Evolutionary conservation across 208 protist species (phyloP).

Genomic region (Leishmania mexicana): DNA sequence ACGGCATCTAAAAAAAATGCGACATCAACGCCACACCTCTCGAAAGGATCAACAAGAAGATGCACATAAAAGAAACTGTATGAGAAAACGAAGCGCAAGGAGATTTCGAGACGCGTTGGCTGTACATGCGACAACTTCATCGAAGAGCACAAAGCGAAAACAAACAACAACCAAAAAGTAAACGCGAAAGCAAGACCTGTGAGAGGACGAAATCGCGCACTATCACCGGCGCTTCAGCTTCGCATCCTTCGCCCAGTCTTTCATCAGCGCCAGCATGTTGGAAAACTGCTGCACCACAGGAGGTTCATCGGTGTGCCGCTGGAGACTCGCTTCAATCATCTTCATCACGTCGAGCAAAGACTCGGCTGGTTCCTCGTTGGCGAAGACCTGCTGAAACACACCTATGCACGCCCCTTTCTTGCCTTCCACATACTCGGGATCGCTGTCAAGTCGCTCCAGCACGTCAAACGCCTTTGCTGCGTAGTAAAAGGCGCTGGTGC

Average conservation of each 20-base stretch:
- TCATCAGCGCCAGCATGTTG: conserved; percentile 89
- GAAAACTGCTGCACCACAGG: conserved; percentile 75
- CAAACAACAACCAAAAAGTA: background rate
- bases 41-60: background rate
- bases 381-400: conserved; percentile 96
- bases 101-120: background rate
- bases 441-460: conserved; percentile 94
- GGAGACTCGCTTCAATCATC: conserved; percentile 91
- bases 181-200: too few relatives aligned
- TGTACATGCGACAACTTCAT: background rate
- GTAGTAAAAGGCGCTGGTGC: conserved; percentile 95
- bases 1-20: background rate
- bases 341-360: conserved; percentile 92
- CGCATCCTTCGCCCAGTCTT: conserved; percentile 94
- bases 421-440: conserved; percentile 95
- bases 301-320: conserved; percentile 67
- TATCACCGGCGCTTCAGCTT: conserved; percentile 66
- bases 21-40: background rate
- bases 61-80: background rate
- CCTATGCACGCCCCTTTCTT: conserved; percentile 97
- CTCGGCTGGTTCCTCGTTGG: conserved; percentile 85
- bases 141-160: background rate
- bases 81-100: background rate
- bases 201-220: background rate
- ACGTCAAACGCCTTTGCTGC: conserved; percentile 98